Evolutionary conservation across 306 rosid genomes (phyloP), one percentile per base, ranked within the genome.

Genomic region (Trichosanthes truncata): DNA sequence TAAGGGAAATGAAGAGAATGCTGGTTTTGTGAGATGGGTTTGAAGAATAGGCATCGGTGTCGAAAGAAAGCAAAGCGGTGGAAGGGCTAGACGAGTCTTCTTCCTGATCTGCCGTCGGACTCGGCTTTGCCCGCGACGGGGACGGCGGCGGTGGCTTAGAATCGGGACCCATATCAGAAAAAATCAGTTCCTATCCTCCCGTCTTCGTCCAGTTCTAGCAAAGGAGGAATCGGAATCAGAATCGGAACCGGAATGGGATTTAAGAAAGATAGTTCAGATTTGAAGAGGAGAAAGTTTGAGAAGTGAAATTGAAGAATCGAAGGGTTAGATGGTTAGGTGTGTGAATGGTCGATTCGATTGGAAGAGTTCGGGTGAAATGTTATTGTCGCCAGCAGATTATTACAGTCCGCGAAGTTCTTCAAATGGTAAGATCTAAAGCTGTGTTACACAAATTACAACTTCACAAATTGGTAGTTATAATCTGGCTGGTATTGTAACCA

Each of bases 31-130:
- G 83, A 48, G 86, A 40, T 33, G 81, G 41, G 38, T 31, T 4
- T 20, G 88, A 57, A 1, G 89, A 6, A 9, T 84, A 72, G 25
- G 87, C 76, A 43, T 88, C 96, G 0, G 97, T 91, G 88, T 76
- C 76, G 87, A 93, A 91, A 36, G 98, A 84, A 66, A 93, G 96
- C 23, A 96, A 89, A 73, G 98, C 88, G 1, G 80, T 55, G 23
- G 90, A 67, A 9, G 91, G 88, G 38, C 84, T 83, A 23, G 86
- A 25, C 0, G 41, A 40, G 74, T 89, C 89, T 5, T 87, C 86
- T 33, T 91, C 98, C 31, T 81, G 88, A 38, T 87, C 82, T 15
- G 91, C 86, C 3, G 83, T 2, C 7, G 86, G 85, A 0, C 78
- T 36, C 6, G 90, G 90, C 80, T 89, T 69, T 0, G 35, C 72